Evolutionary conservation across 2,329 filamentous ascomycete genomes (phyloP), one percentile per base, ranked within the genome.

Genomic region (Sporothrix variecibatus): DNA sequence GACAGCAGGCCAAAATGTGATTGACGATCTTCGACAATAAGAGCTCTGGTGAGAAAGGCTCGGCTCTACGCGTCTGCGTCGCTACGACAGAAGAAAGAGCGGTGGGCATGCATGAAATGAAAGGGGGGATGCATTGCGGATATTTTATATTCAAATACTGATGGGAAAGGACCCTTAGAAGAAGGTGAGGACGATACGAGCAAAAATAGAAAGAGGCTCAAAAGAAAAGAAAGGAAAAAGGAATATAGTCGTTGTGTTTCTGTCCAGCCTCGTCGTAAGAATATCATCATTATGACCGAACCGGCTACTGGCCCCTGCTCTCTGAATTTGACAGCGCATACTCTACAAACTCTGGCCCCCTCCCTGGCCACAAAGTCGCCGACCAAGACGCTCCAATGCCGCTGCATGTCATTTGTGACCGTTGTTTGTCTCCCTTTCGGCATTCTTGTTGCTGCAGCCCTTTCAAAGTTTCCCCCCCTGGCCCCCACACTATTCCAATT

Each of bases 81-180:
- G 11, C 15, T 40, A 11, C 38, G 11, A 43, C 62, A n/a, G 20
- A 15, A 43, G 62, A 65, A 65, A 65, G 12, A 26, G 62, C 34
- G 62, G 62, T 65, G 62, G 62, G 23, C 62, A 43, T 65, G 62
- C 62, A 65, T 28, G n/a, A 34, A 43, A 26, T 53, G n/a, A n/a
- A 17, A 46, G 8, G 15, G 26, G 38, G 20, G 1, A 6, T 6
- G 23, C 62, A 46, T 26, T 17, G 20, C 23, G 23, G 40, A 43
- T 9, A 43, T 11, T 9, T 2, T 12, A 2, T 11, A 43, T 11
- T 2, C 40, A 0, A 43, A 9, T 11, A 43, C 6, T 11, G 6
- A 43, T 15, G 6, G 40, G 40, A 2, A 43, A 1, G 4, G 40
- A 1, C 6, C 40, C 40, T 43, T 5, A 43, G 12, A 43, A 2